phyloP scores from a whole-genome alignment of 768 basidiomycete genomes.

The Gloeostereum incarnatum region DNA sequence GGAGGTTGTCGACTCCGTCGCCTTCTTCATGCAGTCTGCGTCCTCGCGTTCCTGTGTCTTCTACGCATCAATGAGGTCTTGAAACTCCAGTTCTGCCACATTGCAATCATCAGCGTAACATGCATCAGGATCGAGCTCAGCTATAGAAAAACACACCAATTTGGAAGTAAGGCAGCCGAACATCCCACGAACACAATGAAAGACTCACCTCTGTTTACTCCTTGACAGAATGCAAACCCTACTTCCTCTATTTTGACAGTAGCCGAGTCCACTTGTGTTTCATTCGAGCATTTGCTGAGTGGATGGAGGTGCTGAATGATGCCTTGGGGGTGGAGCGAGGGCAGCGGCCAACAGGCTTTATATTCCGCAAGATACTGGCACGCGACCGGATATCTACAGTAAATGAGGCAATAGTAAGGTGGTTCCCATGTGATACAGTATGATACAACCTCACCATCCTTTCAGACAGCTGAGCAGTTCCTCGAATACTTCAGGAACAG shows the following conservation, averaged over 20 bases:
- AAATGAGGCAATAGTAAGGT: conserved; percentile 16
- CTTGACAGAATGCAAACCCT: conserved; percentile 12
- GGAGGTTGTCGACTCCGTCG: conserved; percentile 20
- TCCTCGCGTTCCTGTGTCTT: conserved; percentile 22
- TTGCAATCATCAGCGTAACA: conserved; percentile 6
- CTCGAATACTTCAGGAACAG: conserved; percentile 29
- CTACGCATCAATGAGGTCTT: conserved; percentile 24
- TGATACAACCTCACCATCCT: not conserved
- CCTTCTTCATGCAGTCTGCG: conserved; percentile 21
- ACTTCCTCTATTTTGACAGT: too few relatives aligned
- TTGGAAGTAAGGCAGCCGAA: conserved; percentile 13
- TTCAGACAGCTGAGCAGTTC: conserved; percentile 24
- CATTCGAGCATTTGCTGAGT: conserved; percentile 20
- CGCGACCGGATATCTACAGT: conserved; percentile 16
- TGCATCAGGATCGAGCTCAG: conserved; percentile 13
- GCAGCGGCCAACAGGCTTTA: conserved; percentile 16
- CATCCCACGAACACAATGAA: conserved; percentile 8
- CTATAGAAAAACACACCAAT: conserved; percentile 19
- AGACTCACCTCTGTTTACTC: conserved; percentile 20
- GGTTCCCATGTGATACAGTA: not conserved
- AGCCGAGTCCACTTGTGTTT: conserved; percentile 22
- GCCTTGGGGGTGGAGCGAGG: conserved; percentile 1
- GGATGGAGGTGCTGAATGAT: too few relatives aligned
- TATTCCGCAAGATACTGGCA: conserved; percentile 21
- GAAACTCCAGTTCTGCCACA: conserved; percentile 20